These are phyloP conservation scores for Phytophthora sojae DNA, from an alignment of 352 stramenopile species.

Conservation along the genomic window DNA sequence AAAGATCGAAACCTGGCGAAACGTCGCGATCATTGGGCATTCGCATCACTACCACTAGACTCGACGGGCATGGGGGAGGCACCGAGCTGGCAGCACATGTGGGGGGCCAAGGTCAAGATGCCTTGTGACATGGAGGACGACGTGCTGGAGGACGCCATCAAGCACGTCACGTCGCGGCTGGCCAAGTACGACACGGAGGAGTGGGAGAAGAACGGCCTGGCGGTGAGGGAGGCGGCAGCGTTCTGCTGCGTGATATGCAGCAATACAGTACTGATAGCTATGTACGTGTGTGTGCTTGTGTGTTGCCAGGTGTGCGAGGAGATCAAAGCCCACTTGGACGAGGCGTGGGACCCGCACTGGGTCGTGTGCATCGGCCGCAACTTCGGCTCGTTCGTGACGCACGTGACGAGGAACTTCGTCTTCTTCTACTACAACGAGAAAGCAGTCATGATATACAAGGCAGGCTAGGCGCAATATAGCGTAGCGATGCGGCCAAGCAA, in stretches of 20 bases:
- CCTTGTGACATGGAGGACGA: slow-evolving; percentile 91
- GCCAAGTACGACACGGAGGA: slow-evolving; percentile 82
- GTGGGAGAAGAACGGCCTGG: slow-evolving; percentile 83
- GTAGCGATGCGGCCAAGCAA: neutral
- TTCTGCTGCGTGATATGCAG: neutral
- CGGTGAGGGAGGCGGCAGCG: slow-evolving; percentile 36
- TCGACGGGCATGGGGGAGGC: slow-evolving; percentile 64
- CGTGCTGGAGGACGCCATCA: slow-evolving; percentile 88
- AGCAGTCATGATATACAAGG: slow-evolving; percentile 88
- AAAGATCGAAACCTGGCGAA: slow-evolving; percentile 8
- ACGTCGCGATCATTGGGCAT: slow-evolving; percentile 28
- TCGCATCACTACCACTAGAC: neutral
- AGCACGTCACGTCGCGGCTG: slow-evolving; percentile 70
- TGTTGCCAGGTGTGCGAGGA: slow-evolving; percentile 72
- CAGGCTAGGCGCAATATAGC: slow-evolving; percentile 42
- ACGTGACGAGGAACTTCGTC: slow-evolving; percentile 93
- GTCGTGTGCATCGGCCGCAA: slow-evolving; percentile 91
- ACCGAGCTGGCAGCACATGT: slow-evolving; percentile 90
- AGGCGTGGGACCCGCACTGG: slow-evolving; percentile 84
- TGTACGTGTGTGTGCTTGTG: neutral
- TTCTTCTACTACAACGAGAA: slow-evolving; percentile 94
- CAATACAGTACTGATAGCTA: neutral
- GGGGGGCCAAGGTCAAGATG: slow-evolving; percentile 88
- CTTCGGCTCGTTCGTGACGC: slow-evolving; percentile 94
- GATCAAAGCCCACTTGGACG: slow-evolving; percentile 81